These are phyloP conservation scores for Jacaranda copaia DNA, from an alignment of 257 asterid genomes.

Conservation along the genomic window DNA sequence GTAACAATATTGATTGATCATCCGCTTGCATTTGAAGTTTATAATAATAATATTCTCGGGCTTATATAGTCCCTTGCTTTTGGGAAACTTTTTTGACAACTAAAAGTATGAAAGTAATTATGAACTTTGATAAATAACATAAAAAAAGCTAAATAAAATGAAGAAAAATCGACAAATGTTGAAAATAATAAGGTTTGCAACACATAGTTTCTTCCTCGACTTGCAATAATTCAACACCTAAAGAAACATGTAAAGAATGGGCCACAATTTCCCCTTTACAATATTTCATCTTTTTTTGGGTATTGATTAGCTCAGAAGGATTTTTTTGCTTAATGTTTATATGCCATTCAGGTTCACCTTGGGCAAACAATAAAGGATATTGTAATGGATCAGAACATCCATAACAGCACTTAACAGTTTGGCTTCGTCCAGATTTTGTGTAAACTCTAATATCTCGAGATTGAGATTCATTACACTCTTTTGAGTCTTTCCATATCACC, in stretches of 20 bases:
- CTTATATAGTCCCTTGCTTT: neutral
- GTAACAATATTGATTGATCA: neutral
- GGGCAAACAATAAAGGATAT: too few relatives aligned
- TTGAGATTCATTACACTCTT: neutral
- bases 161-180: neutral
- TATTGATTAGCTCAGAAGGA: neutral
- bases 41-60: slow-evolving; percentile 1
- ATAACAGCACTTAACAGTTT: too few relatives aligned
- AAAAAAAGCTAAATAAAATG: neutral
- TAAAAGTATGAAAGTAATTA: neutral
- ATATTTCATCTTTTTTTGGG: too few relatives aligned
- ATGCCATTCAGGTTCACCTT: neutral
- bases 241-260: too few relatives aligned
- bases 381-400: too few relatives aligned
- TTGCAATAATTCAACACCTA: neutral
- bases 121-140: neutral
- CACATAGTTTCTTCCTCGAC: neutral
- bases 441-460: neutral
- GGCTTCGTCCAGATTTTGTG: neutral
- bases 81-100: neutral
- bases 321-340: neutral
- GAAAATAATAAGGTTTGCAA: neutral
- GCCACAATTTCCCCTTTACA: too few relatives aligned
- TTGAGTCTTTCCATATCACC: neutral
- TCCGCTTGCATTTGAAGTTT: neutral